A percentile compares a stretch with the other conserved stretches of the same genome.
These are phyloP conservation scores for Euptelea pleiosperma DNA, from an alignment of 164 flowering plant genomes.

Conservation along the genomic window DNA sequence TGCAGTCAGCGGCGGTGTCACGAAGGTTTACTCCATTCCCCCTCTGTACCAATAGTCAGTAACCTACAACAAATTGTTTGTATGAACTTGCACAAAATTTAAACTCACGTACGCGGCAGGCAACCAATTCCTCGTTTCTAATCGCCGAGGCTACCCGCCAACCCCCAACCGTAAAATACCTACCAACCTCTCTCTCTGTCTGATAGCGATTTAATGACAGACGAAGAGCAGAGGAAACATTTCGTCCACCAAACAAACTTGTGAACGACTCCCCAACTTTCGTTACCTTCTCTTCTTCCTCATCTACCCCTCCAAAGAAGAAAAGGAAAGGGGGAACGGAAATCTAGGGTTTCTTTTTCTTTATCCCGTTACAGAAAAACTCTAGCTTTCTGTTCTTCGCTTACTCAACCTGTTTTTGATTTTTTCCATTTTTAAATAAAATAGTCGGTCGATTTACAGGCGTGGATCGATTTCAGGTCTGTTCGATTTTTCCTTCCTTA, in stretches of 20 bases:
- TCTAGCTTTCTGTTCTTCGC: not conserved
- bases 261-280: too few species aligned
- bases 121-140: too few species aligned
- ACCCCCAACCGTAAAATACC: conserved; percentile 12
- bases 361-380: not conserved
- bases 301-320: conserved; percentile 6
- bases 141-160: not conserved
- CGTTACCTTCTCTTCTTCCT: too few species aligned
- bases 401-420: not conserved
- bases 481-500: not conserved
- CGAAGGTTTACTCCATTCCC: too few species aligned
- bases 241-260: conserved; percentile 3
- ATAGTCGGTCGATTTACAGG: not conserved
- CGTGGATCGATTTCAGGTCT: conserved; percentile 4
- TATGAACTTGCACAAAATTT: too few species aligned
- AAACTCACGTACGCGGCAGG: too few species aligned
- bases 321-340: not conserved
- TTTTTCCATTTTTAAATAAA: not conserved
- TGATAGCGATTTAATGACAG: conserved; percentile 4
- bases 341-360: not conserved
- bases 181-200: not conserved
- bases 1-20: too few species aligned
- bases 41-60: too few species aligned
- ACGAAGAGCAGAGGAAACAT: not conserved
- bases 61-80: too few species aligned